Conservation (phyloP, 768 basidiomycete genomes). For the Russula virescens region DNA sequence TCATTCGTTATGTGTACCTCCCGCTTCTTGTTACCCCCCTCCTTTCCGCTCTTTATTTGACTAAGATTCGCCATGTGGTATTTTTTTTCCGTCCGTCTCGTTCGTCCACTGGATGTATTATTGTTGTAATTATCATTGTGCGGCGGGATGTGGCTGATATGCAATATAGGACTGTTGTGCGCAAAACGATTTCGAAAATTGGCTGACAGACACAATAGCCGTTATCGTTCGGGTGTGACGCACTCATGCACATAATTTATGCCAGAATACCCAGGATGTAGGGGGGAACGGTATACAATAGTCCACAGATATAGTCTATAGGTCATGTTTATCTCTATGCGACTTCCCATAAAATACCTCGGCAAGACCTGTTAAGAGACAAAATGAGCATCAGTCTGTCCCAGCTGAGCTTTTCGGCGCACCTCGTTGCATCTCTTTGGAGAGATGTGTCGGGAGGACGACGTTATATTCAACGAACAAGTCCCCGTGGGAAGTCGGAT, state of each 20-base stretch:
- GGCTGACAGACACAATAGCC: background rate
- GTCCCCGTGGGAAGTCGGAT: slow-evolving; percentile 56
- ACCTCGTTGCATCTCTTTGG: slow-evolving; percentile 68
- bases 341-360: slow-evolving; percentile 24
- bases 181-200: background rate
- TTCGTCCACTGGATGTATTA: slow-evolving; percentile 26
- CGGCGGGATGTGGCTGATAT: slow-evolving; percentile 18
- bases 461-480: slow-evolving; percentile 93
- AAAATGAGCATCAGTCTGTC: background rate
- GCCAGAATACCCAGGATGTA: background rate
- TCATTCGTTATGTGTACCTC: slow-evolving; percentile 10
- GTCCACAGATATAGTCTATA: slow-evolving; percentile 23
- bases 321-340: slow-evolving; percentile 20
- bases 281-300: slow-evolving; percentile 15
- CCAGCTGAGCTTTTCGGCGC: slow-evolving; percentile 34
- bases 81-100: slow-evolving; percentile 11
- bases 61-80: slow-evolving; percentile 12
- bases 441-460: slow-evolving; percentile 72
- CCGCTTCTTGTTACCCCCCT: background rate
- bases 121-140: slow-evolving; percentile 24
- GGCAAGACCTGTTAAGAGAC: slow-evolving; percentile 15
- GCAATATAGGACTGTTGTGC: slow-evolving; percentile 22
- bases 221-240: background rate
- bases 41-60: slow-evolving; percentile 15
- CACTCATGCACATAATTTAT: background rate